phyloP scores from a whole-genome alignment of 208 protist genomes.

The Leishmania tropica region DNA sequence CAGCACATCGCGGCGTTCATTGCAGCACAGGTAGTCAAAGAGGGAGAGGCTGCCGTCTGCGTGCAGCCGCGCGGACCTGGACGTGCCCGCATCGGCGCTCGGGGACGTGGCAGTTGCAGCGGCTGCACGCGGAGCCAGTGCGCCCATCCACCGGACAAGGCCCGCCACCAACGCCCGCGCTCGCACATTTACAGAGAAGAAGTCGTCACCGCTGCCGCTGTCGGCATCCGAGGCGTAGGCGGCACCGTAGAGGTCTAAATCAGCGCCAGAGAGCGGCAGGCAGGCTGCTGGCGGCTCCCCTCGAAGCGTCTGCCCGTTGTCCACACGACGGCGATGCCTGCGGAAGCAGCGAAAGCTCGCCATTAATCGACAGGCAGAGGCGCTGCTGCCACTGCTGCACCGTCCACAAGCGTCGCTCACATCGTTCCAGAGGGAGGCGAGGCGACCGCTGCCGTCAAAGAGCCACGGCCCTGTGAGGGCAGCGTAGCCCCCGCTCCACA shows the following conservation, averaged over 20 bases:
- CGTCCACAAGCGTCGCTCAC: not conserved
- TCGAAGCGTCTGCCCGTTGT: slow-evolving; percentile 16
- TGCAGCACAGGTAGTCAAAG: slow-evolving; percentile 40
- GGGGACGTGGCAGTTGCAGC: not conserved
- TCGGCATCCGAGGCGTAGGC: slow-evolving; percentile 40
- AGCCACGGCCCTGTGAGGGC: slow-evolving; percentile 30
- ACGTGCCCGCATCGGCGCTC: not conserved
- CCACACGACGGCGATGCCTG: slow-evolving; percentile 19
- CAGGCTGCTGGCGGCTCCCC: slow-evolving; percentile 7
- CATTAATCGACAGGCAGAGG: not conserved
- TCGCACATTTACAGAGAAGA: slow-evolving; percentile 50
- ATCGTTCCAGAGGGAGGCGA: slow-evolving; percentile 15
- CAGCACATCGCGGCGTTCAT: slow-evolving; percentile 38
- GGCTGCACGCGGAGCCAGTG: slow-evolving; percentile 10
- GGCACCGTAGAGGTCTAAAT: slow-evolving; percentile 44
- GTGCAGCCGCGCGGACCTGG: not conserved
- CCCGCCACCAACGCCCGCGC: slow-evolving; percentile 38
- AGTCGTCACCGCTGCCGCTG: slow-evolving; percentile 20
- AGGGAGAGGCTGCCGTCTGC: slow-evolving; percentile 5
- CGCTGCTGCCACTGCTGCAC: slow-evolving; percentile 2
- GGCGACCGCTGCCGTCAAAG: slow-evolving; percentile 14
- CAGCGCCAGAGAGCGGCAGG: slow-evolving; percentile 22
- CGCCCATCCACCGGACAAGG: slow-evolving; percentile 38
- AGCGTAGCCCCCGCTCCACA: slow-evolving; percentile 25
- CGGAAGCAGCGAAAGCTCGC: slow-evolving; percentile 20